Evolutionary conservation across 2,329 filamentous ascomycete genomes (phyloP).

Genomic region (Colletotrichum abscissum): DNA sequence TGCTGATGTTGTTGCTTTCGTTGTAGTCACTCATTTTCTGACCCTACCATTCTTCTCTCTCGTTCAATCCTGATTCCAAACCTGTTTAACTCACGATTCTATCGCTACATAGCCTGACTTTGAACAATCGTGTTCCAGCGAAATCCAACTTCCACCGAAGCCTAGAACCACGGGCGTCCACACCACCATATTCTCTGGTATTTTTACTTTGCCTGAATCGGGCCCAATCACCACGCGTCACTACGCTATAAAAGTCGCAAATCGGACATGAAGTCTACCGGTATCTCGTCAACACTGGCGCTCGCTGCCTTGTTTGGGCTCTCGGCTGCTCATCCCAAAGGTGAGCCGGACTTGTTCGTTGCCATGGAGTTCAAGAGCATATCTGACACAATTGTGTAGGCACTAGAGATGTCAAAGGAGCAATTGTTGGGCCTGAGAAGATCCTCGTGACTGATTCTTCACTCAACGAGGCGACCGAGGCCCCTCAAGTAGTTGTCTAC

Average conservation of each 20-base stretch:
- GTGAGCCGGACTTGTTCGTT: background rate
- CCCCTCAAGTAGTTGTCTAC: conserved; percentile 66
- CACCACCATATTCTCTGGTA: background rate
- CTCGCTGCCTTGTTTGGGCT: conserved; percentile 17
- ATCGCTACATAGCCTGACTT: background rate
- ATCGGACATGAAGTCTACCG: conserved; percentile 18
- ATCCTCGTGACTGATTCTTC: conserved; percentile 50
- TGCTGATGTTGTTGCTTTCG: conserved; percentile 33
- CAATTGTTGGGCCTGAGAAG: conserved; percentile 21
- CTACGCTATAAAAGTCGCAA: background rate
- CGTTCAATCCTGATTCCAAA: conserved; percentile 2
- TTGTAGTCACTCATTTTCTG: conserved; percentile 40
- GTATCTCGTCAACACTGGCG: background rate
- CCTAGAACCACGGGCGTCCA: background rate
- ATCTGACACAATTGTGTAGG: conserved; percentile 4
- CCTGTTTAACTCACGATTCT: conserved; percentile 28
- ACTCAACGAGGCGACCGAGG: conserved; percentile 52
- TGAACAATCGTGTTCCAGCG: background rate
- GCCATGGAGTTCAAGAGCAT: background rate
- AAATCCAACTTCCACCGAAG: background rate
- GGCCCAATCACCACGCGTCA: background rate
- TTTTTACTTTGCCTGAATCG: background rate
- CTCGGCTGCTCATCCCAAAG: conserved; percentile 26
- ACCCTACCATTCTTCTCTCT: conserved; percentile 18
- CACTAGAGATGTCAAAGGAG: conserved; percentile 18